Evolutionary conservation across 805 yeast species (phyloP).

Genomic region (Komagataella phaffii): DNA sequence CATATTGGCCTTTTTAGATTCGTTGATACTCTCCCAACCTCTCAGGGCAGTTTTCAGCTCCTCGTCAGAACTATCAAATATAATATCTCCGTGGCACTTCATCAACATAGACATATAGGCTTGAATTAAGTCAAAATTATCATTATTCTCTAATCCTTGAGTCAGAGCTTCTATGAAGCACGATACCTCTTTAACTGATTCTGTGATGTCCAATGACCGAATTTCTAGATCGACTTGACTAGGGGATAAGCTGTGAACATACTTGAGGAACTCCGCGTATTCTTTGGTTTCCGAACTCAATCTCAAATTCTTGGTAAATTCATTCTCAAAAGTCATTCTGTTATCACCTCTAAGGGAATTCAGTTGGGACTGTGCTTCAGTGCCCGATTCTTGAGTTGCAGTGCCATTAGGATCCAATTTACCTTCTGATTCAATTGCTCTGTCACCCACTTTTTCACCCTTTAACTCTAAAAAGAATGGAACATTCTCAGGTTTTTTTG

Average conservation of each 20-base stretch:
- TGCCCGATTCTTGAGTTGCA: constrained; percentile 12
- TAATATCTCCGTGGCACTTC: constrained; percentile 72
- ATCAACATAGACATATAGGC: constrained; percentile 69
- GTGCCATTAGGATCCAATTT: constrained; percentile 7
- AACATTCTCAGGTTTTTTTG: constrained; percentile 69
- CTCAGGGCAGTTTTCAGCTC: constrained; percentile 29
- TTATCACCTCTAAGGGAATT: constrained; percentile 19
- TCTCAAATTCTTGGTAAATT: constrained; percentile 55
- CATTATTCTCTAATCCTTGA: constrained; percentile 39
- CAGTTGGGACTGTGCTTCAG: constrained; percentile 16
- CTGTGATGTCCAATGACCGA: constrained; percentile 54
- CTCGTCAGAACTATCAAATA: constrained; percentile 23
- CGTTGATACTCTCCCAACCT: constrained; percentile 32
- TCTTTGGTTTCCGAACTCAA: constrained; percentile 27
- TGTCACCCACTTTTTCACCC: constrained; percentile 60
- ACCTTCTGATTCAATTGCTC: constrained; percentile 38
- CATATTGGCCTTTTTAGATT: constrained; percentile 28
- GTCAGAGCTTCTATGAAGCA: constrained; percentile 57
- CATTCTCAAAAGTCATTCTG: constrained; percentile 49
- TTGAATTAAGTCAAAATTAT: constrained; percentile 65
- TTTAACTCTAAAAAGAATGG: constrained; percentile 66
- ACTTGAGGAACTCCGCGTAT: constrained; percentile 36
- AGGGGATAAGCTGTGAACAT: constrained; percentile 53
- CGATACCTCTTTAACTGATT: constrained; percentile 55
- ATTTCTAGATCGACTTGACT: constrained; percentile 76